These are phyloP conservation scores for Penicillium subrubescens DNA, from an alignment of 495 filamentous ascomycete species.

Conservation along the genomic window DNA sequence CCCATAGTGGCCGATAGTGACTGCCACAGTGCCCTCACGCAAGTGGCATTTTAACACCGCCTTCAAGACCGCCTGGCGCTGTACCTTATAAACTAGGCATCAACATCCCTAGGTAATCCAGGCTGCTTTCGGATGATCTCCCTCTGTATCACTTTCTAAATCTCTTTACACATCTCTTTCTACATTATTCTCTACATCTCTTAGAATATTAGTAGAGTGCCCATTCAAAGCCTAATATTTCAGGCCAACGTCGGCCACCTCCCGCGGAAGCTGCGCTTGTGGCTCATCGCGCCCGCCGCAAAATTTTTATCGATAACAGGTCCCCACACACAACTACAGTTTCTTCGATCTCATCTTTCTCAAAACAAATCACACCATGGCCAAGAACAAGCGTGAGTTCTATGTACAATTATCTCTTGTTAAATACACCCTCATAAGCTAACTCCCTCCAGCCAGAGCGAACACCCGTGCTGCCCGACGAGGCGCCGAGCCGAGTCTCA, in stretches of 20 bases:
- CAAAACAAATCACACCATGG: slow-evolving; percentile 46
- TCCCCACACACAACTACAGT: slow-evolving; percentile 34
- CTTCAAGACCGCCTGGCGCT: too few relatives aligned
- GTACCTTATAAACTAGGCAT: too few relatives aligned
- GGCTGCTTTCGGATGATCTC: too few relatives aligned
- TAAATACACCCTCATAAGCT: slow-evolving; percentile 20
- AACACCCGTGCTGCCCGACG: slow-evolving; percentile 74
- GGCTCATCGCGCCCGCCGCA: slow-evolving; percentile 34
- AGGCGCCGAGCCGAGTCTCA: slow-evolving; percentile 68
- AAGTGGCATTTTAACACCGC: too few relatives aligned
- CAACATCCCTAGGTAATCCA: too few relatives aligned
- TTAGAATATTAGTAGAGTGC: too few relatives aligned
- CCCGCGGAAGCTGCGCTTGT: slow-evolving; percentile 25
- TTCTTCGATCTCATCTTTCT: slow-evolving; percentile 16
- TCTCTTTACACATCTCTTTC: too few relatives aligned
- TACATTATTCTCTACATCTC: too few relatives aligned
- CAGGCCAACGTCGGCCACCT: not conserved
- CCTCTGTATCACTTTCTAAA: too few relatives aligned
- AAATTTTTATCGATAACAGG: slow-evolving; percentile 47
- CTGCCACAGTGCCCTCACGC: too few relatives aligned
- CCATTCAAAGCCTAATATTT: too few relatives aligned
- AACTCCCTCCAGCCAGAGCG: slow-evolving; percentile 38
- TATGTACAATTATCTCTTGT: slow-evolving; percentile 1
- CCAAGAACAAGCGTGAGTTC: slow-evolving; percentile 48
- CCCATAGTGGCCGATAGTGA: too few relatives aligned